Evolutionary conservation across 148 eudicot genomes (phyloP).

Genomic region (Oxyria digyna): DNA sequence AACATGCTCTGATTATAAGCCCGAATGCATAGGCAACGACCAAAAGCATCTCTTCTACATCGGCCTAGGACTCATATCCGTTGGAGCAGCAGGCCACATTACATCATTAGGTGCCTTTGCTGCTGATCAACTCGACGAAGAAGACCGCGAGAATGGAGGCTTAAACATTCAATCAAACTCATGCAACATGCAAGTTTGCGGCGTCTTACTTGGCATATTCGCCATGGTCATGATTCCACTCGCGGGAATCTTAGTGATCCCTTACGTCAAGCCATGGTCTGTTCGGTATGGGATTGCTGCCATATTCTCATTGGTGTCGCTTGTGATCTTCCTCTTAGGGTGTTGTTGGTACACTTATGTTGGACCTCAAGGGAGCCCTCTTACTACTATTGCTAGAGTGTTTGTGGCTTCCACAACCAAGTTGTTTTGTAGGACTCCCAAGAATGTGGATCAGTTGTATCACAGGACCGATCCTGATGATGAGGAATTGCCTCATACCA

Average conservation of each 20-base stretch:
- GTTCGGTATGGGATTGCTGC: conserved; percentile 39
- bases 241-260: conserved; percentile 22
- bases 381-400: conserved; percentile 29
- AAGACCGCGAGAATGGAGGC: background rate
- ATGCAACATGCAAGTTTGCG: background rate
- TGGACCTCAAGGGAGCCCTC: conserved; percentile 33
- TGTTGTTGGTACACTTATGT: conserved; percentile 12
- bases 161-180: background rate
- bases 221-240: conserved; percentile 12
- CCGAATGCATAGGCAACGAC: conserved; percentile 27
- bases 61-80: conserved; percentile 28
- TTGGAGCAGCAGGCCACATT: conserved; percentile 35
- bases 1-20: conserved; percentile 32
- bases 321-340: conserved; percentile 25
- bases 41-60: conserved; percentile 36
- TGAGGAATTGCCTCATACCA: conserved; percentile 14
- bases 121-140: conserved; percentile 13
- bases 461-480: background rate
- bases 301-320: conserved; percentile 20
- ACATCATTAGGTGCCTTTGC: conserved; percentile 19
- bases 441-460: conserved; percentile 12
- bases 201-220: conserved; percentile 4
- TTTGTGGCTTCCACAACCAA: conserved; percentile 28
- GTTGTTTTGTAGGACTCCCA: conserved; percentile 13
- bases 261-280: conserved; percentile 35